Conservation (phyloP, 176 grass and related monocot genomes). For the Microstegium vimineum region DNA sequence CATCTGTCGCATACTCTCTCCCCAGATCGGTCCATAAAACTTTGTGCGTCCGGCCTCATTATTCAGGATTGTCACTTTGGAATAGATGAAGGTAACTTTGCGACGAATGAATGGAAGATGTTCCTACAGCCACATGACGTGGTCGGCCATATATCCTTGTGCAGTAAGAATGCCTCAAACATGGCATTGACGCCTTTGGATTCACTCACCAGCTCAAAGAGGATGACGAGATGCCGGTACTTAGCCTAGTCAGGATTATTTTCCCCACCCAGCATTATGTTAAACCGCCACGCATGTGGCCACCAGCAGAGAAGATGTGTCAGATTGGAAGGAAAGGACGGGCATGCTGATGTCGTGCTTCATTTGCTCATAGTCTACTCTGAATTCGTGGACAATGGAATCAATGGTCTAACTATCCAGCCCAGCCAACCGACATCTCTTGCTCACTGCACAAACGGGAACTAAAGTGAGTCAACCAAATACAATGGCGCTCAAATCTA, state of each 20-base stretch:
- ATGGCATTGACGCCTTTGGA: background rate
- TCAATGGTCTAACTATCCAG: background rate
- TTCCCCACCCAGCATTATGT: background rate
- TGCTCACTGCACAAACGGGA: background rate
- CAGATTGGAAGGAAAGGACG: background rate
- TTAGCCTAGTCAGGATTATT: background rate
- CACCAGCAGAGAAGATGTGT: background rate
- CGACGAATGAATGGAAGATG: background rate
- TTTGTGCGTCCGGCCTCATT: background rate
- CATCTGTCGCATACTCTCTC: slow-evolving; percentile 1
- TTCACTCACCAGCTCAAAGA: background rate
- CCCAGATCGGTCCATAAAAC: background rate
- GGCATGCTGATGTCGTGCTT: background rate
- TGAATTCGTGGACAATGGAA: slow-evolving; percentile 1
- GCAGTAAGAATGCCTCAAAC: slow-evolving; percentile 11
- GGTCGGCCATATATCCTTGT: background rate
- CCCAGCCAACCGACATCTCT: background rate
- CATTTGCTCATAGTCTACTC: slow-evolving; percentile 5
- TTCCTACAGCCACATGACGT: background rate
- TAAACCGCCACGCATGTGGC: slow-evolving; percentile 24
- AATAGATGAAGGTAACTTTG: no score
- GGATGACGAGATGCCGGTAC: background rate
- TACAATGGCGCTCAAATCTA: background rate
- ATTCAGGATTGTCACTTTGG: no score
- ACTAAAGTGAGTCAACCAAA: background rate